Percentiles rank a stretch among this genome's conserved stretches.
phyloP scores from a whole-genome alignment of 2,329 filamentous ascomycete genomes.

The Plenodomus biglobosus region DNA sequence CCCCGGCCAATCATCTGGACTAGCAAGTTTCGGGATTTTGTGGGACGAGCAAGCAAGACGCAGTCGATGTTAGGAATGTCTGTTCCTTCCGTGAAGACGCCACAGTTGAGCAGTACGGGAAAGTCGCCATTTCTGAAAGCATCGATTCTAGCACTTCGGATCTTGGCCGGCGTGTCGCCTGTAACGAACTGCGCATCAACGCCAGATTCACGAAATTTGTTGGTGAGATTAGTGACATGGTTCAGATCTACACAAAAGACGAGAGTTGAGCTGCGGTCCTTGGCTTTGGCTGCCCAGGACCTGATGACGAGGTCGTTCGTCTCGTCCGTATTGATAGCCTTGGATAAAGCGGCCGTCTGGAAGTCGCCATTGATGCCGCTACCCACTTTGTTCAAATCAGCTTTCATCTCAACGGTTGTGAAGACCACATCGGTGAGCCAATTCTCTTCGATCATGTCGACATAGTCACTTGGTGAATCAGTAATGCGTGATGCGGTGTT shows the following conservation, averaged over 20 bases:
- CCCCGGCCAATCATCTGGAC: constrained; percentile 98
- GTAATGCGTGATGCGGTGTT: not conserved
- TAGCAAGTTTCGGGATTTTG: constrained; percentile 86
- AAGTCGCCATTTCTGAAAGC: constrained; percentile 76
- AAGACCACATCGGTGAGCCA: constrained; percentile 93
- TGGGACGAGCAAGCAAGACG: constrained; percentile 82
- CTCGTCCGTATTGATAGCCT: constrained; percentile 76
- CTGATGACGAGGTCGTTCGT: constrained; percentile 84
- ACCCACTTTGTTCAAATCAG: constrained; percentile 73
- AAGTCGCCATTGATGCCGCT: constrained; percentile 74
- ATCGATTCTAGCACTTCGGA: constrained; percentile 69
- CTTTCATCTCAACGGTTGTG: constrained; percentile 83
- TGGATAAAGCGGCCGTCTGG: constrained; percentile 72
- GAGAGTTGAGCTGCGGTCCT: constrained; percentile 76
- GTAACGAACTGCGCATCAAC: constrained; percentile 88
- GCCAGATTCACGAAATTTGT: constrained; percentile 73
- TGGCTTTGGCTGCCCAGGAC: constrained; percentile 79
- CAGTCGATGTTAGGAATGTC: constrained; percentile 98
- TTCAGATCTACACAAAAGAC: constrained; percentile 91
- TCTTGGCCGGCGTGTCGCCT: constrained; percentile 70
- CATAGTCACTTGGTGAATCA: constrained; percentile 57
- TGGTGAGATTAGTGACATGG: constrained; percentile 75
- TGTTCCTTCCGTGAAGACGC: constrained; percentile 95
- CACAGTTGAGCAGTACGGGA: constrained; percentile 89
- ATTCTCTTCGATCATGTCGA: constrained; percentile 82